Base-by-base conservation (phyloP, 1,139 yeast genomes). In the Suhomyces bokatorum region DNA sequence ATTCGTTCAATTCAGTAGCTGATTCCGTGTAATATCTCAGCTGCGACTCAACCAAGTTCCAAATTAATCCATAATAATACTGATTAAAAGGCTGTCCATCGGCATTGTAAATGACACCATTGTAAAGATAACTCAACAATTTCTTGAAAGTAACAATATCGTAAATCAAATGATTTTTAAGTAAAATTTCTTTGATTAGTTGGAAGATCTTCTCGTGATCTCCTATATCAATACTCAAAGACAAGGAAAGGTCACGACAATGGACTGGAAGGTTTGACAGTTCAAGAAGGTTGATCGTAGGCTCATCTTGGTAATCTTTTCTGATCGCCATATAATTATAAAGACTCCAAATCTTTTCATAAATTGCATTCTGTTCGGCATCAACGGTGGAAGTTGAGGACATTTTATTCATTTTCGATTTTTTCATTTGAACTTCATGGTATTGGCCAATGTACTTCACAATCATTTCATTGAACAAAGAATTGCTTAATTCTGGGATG, bases 201-300 rank as follows among this genome's bases (percentile, higher is more conserved):
- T 72, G 74, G 44, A 66, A 72, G 12, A 68, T 59, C 14, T 59
- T 59, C 41, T 68, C 66, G 45, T 64, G 70, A 47, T 74, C 77
- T 8, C 70, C 69, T 33, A 63, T 49, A 41, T 66, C 70, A 24
- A 74, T 60, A 34, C 69, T 57, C 16, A 68, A 52, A 0, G 70
- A 56, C 20, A 74, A 56, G 13, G 73, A 52, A 24, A 53, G 45
- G 42, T 70, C 74, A 38, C 73, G 67, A 40, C 70, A 61, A 30
- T 56, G 56, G 1, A 38, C 33, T 11, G 31, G 22, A 12, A 28
- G 9, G 4, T 7, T 37, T 7, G 42, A 20, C 15, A 34, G 32
- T 7, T 44, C 40, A 14, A 38, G 15, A 28, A 52, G 22, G 2
- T 35, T 32, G n/a, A 42, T 37, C 3, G 45, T 39, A 3, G 48